Percentiles rank a stretch among this genome's conserved stretches.
phyloP scores from a whole-genome alignment of 805 yeast species.

The Komagataella populi region DNA sequence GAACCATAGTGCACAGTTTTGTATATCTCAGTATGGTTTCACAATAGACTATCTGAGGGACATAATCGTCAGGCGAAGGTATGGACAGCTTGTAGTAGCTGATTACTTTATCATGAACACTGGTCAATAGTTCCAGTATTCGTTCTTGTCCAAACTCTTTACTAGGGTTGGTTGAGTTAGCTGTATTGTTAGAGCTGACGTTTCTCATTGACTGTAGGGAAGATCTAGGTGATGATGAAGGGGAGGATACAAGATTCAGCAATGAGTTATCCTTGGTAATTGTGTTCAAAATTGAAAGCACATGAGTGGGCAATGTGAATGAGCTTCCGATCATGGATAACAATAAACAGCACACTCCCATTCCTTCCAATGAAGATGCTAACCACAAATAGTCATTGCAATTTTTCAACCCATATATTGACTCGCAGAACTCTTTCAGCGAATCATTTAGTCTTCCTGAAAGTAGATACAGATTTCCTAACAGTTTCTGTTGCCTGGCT shows the following conservation, averaged over 20 bases:
- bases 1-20: slow-evolving; percentile 41
- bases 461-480: slow-evolving; percentile 65
- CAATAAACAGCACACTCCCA: slow-evolving; percentile 52
- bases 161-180: slow-evolving; percentile 3
- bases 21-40: slow-evolving; percentile 56
- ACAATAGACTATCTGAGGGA: slow-evolving; percentile 69
- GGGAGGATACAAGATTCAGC: slow-evolving; percentile 12
- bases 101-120: slow-evolving; percentile 23
- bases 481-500: slow-evolving; percentile 64
- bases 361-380: slow-evolving; percentile 76
- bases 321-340: slow-evolving; percentile 42
- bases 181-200: not conserved
- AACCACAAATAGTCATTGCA: slow-evolving; percentile 77
- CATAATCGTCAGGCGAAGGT: slow-evolving; percentile 52
- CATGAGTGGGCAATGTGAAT: slow-evolving; percentile 28
- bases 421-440: slow-evolving; percentile 58
- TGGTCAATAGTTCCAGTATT: slow-evolving; percentile 22
- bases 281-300: slow-evolving; percentile 6
- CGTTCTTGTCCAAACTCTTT: slow-evolving; percentile 9
- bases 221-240: slow-evolving; percentile 32
- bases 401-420: slow-evolving; percentile 42
- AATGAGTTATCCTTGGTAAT: slow-evolving; percentile 12
- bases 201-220: slow-evolving; percentile 20
- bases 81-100: slow-evolving; percentile 38
- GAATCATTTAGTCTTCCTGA: slow-evolving; percentile 75